Evolutionary conservation across 805 yeast genomes (phyloP), one percentile per base, ranked within the genome.

Genomic region (Candida dajiaensis): DNA sequence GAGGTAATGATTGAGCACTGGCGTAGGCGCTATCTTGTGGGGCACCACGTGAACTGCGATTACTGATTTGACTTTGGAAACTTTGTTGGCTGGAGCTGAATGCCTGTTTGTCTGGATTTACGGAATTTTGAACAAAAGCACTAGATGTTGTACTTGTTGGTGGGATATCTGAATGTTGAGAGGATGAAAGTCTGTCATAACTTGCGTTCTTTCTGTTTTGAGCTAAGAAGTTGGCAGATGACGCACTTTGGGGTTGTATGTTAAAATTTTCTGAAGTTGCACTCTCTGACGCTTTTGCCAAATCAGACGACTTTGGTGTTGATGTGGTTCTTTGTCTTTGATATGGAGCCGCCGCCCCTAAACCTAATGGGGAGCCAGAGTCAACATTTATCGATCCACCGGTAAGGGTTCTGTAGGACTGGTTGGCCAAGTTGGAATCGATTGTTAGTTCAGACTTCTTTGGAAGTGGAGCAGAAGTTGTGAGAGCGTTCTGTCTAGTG

Each of bases 1-100:
- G 37, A 11, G 43, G 43, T 31, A 49, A 44, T 7, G 51, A 44
- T 13, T 42, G 49, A 19, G 54, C 46, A 40, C 53, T 50, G 38
- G 42, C 42, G 35, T 50, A 48, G n/a, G 45, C 33, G 23, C 50
- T 50, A 15, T 31, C 50, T 6, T 35, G 23, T 19, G 2, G 23
- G 5, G 9, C 37, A 36, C 28, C 45, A n/a, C 22, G 19, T 16
- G 18, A 36, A 12, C 25, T 36, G 39, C 40, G 18, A 42, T 41
- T 12, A 12, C 33, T 10, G 39, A 36, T 45, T 16, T 41, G 37
- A 33, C 36, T 33, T n/a, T 16, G 36, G 4, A 16, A 12, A 33
- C 36, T 33, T 11, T n/a, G 36, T 16, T 16, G 36, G 16, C 36
- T 33, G 3, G 11, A 33, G 10, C 36, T 3, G 31, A 2, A 3